Evolutionary conservation across 352 stramenopile genomes (phyloP).

Genomic region (Globisporangium okanoganense): DNA sequence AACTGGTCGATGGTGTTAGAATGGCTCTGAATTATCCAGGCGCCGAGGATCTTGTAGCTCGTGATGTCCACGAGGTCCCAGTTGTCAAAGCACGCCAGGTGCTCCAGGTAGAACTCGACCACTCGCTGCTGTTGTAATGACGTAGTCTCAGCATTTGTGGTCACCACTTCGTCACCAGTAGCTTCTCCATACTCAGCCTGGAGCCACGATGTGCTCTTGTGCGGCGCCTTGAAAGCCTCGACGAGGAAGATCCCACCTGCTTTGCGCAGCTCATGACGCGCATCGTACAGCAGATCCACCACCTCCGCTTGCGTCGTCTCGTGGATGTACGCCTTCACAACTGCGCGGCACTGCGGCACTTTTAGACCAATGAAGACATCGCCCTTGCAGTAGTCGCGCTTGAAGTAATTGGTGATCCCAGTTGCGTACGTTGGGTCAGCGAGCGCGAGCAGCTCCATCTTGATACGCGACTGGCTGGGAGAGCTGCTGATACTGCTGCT

Average conservation of each 20-base stretch:
- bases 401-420: conserved; percentile 12
- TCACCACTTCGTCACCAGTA: too few relatives aligned
- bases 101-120: conserved; percentile 13
- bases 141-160: background rate
- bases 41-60: conserved; percentile 16
- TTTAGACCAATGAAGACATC: conserved; percentile 19
- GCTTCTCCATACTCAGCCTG: too few relatives aligned
- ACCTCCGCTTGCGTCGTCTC: conserved; percentile 3
- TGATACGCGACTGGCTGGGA: conserved; percentile 1
- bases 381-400: conserved; percentile 9
- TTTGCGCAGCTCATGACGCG: conserved; percentile 16
- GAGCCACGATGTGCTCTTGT: background rate
- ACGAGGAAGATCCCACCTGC: conserved; percentile 16
- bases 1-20: background rate
- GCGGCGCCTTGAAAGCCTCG: conserved; percentile 11
- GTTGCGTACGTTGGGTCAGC: conserved; percentile 3
- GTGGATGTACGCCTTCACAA: conserved; percentile 10
- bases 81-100: conserved; percentile 18
- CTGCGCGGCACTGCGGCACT: conserved; percentile 12
- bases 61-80: conserved; percentile 20
- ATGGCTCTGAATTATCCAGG: conserved; percentile 8
- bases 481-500: background rate
- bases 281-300: conserved; percentile 10
- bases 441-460: conserved; percentile 8
- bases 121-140: background rate